Percentiles rank a stretch among this genome's conserved stretches.
Evolutionary conservation across 768 basidiomycete genomes (phyloP).

Genomic region (Calocybe cyanea): DNA sequence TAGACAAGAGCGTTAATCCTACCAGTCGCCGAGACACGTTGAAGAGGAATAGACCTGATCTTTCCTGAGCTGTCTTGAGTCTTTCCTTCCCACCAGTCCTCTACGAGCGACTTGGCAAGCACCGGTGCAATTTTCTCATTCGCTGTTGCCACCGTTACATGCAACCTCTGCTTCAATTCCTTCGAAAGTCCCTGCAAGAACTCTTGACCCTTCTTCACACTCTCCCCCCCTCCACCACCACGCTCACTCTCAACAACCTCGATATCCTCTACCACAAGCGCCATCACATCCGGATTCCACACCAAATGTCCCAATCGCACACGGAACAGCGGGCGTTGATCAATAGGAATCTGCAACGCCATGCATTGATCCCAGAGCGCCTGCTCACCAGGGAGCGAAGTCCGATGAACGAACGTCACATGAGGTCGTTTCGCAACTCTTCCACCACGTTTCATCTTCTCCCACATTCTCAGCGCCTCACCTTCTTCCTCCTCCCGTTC

Average conservation of each 20-base stretch:
- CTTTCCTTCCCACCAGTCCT: slow-evolving; percentile 42
- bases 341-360: slow-evolving; percentile 30
- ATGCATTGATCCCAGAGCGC: slow-evolving; percentile 49
- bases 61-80: slow-evolving; percentile 10
- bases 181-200: slow-evolving; percentile 47
- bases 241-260: slow-evolving; percentile 22
- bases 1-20: slow-evolving; percentile 18
- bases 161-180: slow-evolving; percentile 51
- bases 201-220: slow-evolving; percentile 21
- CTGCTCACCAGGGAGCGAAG: slow-evolving; percentile 27
- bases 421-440: slow-evolving; percentile 68
- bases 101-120: slow-evolving; percentile 68
- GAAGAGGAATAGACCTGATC: slow-evolving; percentile 11
- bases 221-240: slow-evolving; percentile 25
- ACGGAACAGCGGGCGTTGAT: slow-evolving; percentile 49
- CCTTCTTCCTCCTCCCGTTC: slow-evolving; percentile 21
- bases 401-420: slow-evolving; percentile 80
- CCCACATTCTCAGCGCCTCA: slow-evolving; percentile 44
- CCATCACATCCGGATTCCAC: slow-evolving; percentile 81
- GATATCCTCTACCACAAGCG: slow-evolving; percentile 65
- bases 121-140: slow-evolving; percentile 49
- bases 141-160: slow-evolving; percentile 85
- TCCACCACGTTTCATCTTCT: slow-evolving; percentile 33
- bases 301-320: slow-evolving; percentile 61
- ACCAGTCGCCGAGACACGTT: slow-evolving; percentile 13